These are phyloP conservation scores for Blastobotrys robertii DNA, from an alignment of 805 yeast genomes.

Conservation along the genomic window DNA sequence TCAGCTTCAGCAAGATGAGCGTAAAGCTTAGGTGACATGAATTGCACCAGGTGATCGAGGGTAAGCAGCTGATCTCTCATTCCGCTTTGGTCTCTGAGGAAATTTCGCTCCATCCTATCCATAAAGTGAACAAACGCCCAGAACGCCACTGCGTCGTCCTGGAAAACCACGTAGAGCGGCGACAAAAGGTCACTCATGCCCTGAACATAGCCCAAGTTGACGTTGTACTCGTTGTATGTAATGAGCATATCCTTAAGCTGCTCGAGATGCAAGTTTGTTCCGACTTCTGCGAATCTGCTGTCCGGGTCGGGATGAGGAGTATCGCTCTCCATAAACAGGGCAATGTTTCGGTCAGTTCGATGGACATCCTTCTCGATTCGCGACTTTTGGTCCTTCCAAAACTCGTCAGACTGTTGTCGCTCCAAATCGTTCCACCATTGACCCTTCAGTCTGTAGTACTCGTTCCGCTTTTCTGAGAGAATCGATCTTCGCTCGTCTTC, in stretches of 20 bases:
- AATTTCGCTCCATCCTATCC: constrained; percentile 94
- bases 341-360: constrained; percentile 76
- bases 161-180: constrained; percentile 56
- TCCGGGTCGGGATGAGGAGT: constrained; percentile 33
- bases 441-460: constrained; percentile 53
- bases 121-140: constrained; percentile 84
- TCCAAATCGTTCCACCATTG: constrained; percentile 60
- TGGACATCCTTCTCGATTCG: constrained; percentile 91
- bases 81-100: constrained; percentile 84
- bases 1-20: constrained; percentile 80
- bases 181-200: constrained; percentile 95
- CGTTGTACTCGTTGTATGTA: constrained; percentile 78
- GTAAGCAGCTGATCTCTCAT: constrained; percentile 83
- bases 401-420: constrained; percentile 48
- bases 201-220: constrained; percentile 86
- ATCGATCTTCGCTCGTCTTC: constrained; percentile 55
- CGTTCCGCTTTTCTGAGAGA: constrained; percentile 43
- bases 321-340: constrained; percentile 46
- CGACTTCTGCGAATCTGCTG: constrained; percentile 49
- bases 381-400: constrained; percentile 82
- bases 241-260: constrained; percentile 67
- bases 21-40: constrained; percentile 80
- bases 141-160: constrained; percentile 71
- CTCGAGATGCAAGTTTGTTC: constrained; percentile 70
- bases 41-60: constrained; percentile 74